phyloP scores from a whole-genome alignment of 768 basidiomycete species.

The Agrocybe praecox region DNA sequence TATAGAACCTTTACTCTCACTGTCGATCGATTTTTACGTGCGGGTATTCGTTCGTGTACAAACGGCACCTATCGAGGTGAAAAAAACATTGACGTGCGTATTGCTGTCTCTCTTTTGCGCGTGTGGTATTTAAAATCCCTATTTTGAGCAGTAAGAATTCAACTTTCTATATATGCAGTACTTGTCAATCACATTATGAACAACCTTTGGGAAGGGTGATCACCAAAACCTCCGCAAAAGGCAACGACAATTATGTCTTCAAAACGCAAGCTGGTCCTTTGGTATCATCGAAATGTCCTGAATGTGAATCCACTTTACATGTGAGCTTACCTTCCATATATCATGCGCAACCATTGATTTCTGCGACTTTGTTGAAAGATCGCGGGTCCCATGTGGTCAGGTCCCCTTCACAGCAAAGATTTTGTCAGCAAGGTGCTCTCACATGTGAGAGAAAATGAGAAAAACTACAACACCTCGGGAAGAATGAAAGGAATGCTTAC shows the following conservation, averaged over 20 bases:
- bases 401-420: slow-evolving; percentile 73
- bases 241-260: slow-evolving; percentile 63
- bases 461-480: slow-evolving; percentile 73
- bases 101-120: background rate
- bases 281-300: slow-evolving; percentile 68
- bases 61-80: slow-evolving; percentile 79
- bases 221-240: slow-evolving; percentile 60
- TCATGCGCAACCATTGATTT: background rate
- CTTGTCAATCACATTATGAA: slow-evolving; percentile 80
- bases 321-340: slow-evolving; percentile 43
- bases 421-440: slow-evolving; percentile 79
- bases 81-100: slow-evolving; percentile 74
- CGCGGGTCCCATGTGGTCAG: slow-evolving; percentile 98
- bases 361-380: slow-evolving; percentile 44
- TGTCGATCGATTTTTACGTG: slow-evolving; percentile 98
- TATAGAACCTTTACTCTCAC: slow-evolving; percentile 84
- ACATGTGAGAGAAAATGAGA: slow-evolving; percentile 64
- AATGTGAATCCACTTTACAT: slow-evolving; percentile 80
- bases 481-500: slow-evolving; percentile 97
- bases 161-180: slow-evolving; percentile 79
- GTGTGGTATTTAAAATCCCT: background rate
- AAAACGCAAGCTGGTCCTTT: slow-evolving; percentile 76
- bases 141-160: slow-evolving; percentile 73
- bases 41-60: slow-evolving; percentile 85
- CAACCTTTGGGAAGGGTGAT: slow-evolving; percentile 83